Base-by-base conservation (phyloP, 2,329 filamentous ascomycete species). In the Ophiocordyceps camponoti-saundersi region DNA sequence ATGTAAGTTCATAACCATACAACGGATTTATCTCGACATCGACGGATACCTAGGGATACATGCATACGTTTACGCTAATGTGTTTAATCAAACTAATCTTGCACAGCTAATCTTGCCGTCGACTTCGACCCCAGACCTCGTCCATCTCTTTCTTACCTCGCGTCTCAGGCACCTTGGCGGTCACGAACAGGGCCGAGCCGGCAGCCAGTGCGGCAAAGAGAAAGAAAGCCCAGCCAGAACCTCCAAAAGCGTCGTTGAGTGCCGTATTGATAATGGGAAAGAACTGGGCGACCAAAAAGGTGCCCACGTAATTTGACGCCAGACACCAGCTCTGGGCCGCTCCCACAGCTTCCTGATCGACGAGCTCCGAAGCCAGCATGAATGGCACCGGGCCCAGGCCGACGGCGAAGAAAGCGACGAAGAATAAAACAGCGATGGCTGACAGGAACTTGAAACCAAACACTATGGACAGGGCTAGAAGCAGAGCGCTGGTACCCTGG, bases 311-410 rank as follows among this genome's bases (percentile, higher is more conserved):
- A 62, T 92, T 96, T 15, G 85, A 82, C 1, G 79, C 86, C 22
- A 96, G 65, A 1, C 82, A 85, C 75, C 88, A 93, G 48, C 83
- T 89, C 62, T 98, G 92, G 0, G 87, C 84, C 0, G 90, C 87
- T 1, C 90, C 89, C 0, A 95, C 88, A 0, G 90, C 92, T 59
- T 95, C 87, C 13, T 87, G 81, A 0, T 81, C 84, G 1, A 96
- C 92, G 3, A 96, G 75, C 63, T 96, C 92, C 1, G 85, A 89
- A 0, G 89, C 82, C 44, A 98, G 73, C 53, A 96, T 93, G 62
- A 96, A 98, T 0, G 92, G 92, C 1, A 98, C 86, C 0, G 92
- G 92, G 0, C 92, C 92, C 0, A 98, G 73, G 0, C 92, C 92
- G 15, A 95, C 75, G 0, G 85, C 92, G 55, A 95, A 98, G 57